A percentile compares a stretch with the other conserved stretches of the same genome.
phyloP scores from a whole-genome alignment of 1,139 yeast genomes.

The Scheffersomyces segobiensis region DNA sequence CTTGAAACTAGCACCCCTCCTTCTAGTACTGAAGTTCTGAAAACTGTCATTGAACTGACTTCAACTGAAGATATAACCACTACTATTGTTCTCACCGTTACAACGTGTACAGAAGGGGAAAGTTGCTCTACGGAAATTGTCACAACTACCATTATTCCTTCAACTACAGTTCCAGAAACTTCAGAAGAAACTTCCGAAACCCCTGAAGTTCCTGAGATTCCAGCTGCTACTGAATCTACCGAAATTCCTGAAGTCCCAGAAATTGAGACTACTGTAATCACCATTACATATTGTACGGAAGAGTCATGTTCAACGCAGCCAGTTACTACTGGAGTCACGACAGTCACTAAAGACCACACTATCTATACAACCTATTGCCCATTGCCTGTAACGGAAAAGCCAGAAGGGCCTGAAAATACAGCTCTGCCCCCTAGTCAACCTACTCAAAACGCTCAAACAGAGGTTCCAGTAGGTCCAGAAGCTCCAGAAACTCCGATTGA shows the following conservation, averaged over 20 bases:
- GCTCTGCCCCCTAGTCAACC: too few relatives aligned
- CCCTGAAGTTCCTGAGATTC: not conserved
- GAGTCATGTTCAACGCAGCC: conserved; percentile 3
- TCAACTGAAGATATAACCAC: too few relatives aligned
- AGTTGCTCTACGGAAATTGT: not conserved
- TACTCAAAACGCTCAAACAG: too few relatives aligned
- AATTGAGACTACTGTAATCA: conserved; percentile 15
- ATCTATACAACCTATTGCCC: conserved; percentile 18
- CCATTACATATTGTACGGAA: conserved; percentile 15
- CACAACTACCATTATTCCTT: not conserved
- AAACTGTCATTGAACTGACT: too few relatives aligned
- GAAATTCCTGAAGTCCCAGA: not conserved
- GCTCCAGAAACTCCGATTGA: too few relatives aligned
- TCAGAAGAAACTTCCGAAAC: not conserved
- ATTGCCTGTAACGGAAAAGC: not conserved
- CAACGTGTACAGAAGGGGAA: not conserved
- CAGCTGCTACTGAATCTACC: not conserved
- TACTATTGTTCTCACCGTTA: not conserved
- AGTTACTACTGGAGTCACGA: conserved; percentile 6
- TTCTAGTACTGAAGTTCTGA: too few relatives aligned
- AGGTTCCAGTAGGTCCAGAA: not conserved
- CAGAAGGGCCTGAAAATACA: not conserved
- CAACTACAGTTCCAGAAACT: not conserved
- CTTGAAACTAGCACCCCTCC: not conserved
- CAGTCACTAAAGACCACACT: conserved; percentile 1